Evolutionary conservation across 768 basidiomycete genomes (phyloP), one percentile per base, ranked within the genome.

Genomic region (Leccinum subgranulosum): DNA sequence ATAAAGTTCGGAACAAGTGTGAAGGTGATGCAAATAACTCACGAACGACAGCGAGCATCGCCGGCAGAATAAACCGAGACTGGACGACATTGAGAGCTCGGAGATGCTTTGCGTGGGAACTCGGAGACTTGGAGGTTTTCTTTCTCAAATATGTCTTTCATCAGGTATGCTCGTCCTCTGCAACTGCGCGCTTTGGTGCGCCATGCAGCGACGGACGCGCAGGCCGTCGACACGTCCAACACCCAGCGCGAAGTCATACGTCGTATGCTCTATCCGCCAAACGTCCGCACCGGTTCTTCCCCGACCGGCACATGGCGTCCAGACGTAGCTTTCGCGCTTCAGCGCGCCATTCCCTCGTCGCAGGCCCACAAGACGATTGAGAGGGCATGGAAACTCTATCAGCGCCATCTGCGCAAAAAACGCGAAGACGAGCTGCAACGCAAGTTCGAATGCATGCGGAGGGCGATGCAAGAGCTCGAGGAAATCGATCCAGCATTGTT

Each of bases 331-430:
- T 82, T 78, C 50, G 86, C 91, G 9, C 75, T 98, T 15, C 86
- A 90, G 62, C 81, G 81, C 54, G 91, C 91, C n/a, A 88, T 97
- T 52, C 92, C 92, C 12, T 92, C 91, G 3, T 82, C 80, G 5
- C 93, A 96, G 71, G 93, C 91, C 0, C 92, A 97, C 75, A 83
- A 93, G 60, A 97, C 93, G 2, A 94, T 97, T 53, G 88, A 92
- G 62, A 84, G 94, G 31, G 94, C 94, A 4, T 98, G 90, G 90
- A 76, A 86, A 52, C 80, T 98, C 11, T 85, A 92, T 74, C 80
- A 83, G 62, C 82, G 94, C 29, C 86, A 90, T 66, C 58, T 86
- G 39, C 84, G 94, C 43, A 84, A 88, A 66, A 76, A 79, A 60
- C 80, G 89, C 47, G 81, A 86, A 28, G 83, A 78, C 34, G 89